Evolutionary conservation across 768 basidiomycete genomes (phyloP), one percentile per base, ranked within the genome.

Genomic region (Russula olivacea): DNA sequence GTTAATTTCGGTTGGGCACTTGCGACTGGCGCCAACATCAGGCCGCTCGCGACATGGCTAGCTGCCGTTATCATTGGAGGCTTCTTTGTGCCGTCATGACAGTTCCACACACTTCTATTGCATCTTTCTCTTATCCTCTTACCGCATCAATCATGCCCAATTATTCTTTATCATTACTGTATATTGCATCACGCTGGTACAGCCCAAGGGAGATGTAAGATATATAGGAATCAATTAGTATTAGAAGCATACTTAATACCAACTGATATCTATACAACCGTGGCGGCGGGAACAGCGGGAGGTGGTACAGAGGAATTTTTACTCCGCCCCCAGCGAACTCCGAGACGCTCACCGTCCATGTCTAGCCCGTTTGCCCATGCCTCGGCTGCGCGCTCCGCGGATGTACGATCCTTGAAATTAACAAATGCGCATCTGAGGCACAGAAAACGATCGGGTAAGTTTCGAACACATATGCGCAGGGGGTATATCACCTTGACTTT

Each of bases 311-410:
- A 34, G 19, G 63, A 9, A 21, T 55, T 64, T 77, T 74, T 83
- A 70, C 91, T 87, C 63, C 94, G 81, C 4, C 96, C 96, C 96
- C 96, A 99, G 67, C 88, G 91, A 30, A 96, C 82, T 50, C 81
- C 77, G 11, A 89, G 81, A 38, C 77, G 79, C 71, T 88, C 85
- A 1, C 85, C 88, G 32, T 92, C 88, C 28, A 98, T 78, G 68
- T 96, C 95, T 11, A 98, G 77, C 1, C 95, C 94, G 65, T 87
- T 86, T n/a, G 92, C 84, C 85, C 95, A 93, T 11, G 89, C 87
- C 66, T 90, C 84, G 0, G 95, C 95, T 0, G 91, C 93, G 17
- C 79, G 77, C 75, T 99, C 97, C 17, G 97, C 95, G n/a, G 83
- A 79, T 7, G 78, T 70, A 21, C 97, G 82, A 58, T 89, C 84